A percentile compares a stretch with the other conserved stretches of the same genome.
Conservation (phyloP, 805 yeast genomes). For the Hanseniaspora singularis region DNA sequence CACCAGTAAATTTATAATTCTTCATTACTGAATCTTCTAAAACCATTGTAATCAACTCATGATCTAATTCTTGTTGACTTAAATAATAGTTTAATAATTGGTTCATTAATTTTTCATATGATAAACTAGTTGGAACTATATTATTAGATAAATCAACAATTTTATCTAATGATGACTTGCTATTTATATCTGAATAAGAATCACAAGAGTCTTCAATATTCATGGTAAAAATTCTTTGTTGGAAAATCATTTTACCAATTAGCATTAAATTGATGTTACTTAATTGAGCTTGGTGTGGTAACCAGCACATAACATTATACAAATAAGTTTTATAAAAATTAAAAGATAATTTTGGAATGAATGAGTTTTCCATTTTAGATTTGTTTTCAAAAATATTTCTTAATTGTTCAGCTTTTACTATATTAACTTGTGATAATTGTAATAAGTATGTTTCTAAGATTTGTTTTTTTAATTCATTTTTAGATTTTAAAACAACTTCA, state of each 20-base stretch:
- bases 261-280: background rate
- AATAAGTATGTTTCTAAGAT: conserved; percentile 36
- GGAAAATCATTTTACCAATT: conserved; percentile 1
- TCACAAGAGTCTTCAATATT: background rate
- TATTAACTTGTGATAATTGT: conserved; percentile 29
- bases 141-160: background rate
- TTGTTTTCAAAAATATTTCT: conserved; percentile 31
- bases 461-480: conserved; percentile 30
- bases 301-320: conserved; percentile 12
- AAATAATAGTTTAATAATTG: conserved; percentile 18
- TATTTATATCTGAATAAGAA: background rate
- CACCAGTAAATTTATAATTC: conserved; percentile 25
- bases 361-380: conserved; percentile 16
- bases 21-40: conserved; percentile 33
- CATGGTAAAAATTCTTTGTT: conserved; percentile 1
- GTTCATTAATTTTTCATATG: conserved; percentile 19
- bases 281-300: conserved; percentile 10
- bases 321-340: conserved; percentile 24
- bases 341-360: conserved; percentile 32
- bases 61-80: conserved; percentile 19
- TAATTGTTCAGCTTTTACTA: conserved; percentile 28
- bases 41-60: conserved; percentile 28
- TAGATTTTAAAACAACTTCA: conserved; percentile 32
- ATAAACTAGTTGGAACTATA: conserved; percentile 17
- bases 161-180: background rate